These are phyloP conservation scores for Candida succiphila DNA, from an alignment of 805 yeast species.

Conservation along the genomic window DNA sequence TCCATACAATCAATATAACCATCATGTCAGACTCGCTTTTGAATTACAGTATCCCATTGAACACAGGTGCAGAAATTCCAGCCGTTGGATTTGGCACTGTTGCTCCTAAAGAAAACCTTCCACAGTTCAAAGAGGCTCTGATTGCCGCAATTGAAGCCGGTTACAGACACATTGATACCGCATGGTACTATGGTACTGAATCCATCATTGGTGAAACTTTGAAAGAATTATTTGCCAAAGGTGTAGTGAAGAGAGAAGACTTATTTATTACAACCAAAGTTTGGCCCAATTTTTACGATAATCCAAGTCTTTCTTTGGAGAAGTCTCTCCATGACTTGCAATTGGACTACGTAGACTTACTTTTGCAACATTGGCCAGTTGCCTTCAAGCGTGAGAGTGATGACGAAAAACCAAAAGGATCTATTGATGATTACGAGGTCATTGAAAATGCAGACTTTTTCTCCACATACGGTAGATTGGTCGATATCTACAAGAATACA, in stretches of 20 bases:
- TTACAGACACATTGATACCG: slow-evolving; percentile 32
- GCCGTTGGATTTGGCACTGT: slow-evolving; percentile 15
- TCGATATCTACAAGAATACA: slow-evolving; percentile 49
- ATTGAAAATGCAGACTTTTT: slow-evolving; percentile 39
- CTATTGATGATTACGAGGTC: slow-evolving; percentile 14
- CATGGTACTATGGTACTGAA: slow-evolving; percentile 30
- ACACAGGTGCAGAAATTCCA: slow-evolving; percentile 13
- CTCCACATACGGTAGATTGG: slow-evolving; percentile 57
- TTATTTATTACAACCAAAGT: slow-evolving; percentile 11
- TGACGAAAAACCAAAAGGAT: slow-evolving; percentile 5
- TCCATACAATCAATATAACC: too few species aligned
- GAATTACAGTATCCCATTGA: too few species aligned
- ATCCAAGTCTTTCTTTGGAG: slow-evolving; percentile 24
- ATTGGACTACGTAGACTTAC: slow-evolving; percentile 32
- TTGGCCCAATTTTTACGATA: slow-evolving; percentile 22
- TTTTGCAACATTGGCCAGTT: slow-evolving; percentile 36
- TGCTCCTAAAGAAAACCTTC: slow-evolving; percentile 11
- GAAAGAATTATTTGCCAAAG: slow-evolving; percentile 5
- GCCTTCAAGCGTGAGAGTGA: slow-evolving; percentile 18
- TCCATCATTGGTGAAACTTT: slow-evolving; percentile 31
- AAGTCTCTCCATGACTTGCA: slow-evolving; percentile 25
- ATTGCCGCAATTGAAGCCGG: slow-evolving; percentile 24
- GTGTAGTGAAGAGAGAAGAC: slow-evolving; percentile 4
- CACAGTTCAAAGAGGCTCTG: slow-evolving; percentile 5
- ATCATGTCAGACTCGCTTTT: too few species aligned